These are phyloP conservation scores for Biscogniauxia sp. DNA, from an alignment of 2,329 filamentous ascomycete genomes.

Conservation along the genomic window DNA sequence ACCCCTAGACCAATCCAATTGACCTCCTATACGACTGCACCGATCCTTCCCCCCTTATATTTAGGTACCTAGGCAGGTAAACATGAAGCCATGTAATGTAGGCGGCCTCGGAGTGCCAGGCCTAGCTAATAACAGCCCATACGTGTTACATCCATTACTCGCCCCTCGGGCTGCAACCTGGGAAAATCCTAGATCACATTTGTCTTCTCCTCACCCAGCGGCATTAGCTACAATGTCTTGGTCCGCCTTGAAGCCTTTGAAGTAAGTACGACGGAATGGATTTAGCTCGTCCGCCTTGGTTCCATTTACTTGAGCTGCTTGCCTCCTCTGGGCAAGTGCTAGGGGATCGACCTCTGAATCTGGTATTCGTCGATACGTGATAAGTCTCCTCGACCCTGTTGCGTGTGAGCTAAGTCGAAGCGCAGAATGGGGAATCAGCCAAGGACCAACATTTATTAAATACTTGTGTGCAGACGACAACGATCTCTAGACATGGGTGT, in stretches of 20 bases:
- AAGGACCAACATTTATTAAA: slow-evolving; percentile 79
- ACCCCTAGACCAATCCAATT: neutral
- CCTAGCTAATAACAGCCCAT: neutral
- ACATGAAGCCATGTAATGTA: no score
- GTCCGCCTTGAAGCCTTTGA: slow-evolving; percentile 49
- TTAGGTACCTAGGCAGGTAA: neutral
- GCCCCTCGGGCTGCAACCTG: neutral
- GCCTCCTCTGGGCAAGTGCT: slow-evolving; percentile 37
- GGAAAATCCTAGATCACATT: neutral
- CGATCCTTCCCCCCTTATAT: neutral
- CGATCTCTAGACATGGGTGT: slow-evolving; percentile 71
- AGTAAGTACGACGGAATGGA: slow-evolving; percentile 59
- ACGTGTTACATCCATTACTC: neutral
- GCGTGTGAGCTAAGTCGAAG: slow-evolving; percentile 8
- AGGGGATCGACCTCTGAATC: slow-evolving; percentile 53
- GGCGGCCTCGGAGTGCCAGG: no score
- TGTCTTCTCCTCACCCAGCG: slow-evolving; percentile 3
- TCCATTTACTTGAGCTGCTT: slow-evolving; percentile 36
- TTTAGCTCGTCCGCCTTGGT: slow-evolving; percentile 59
- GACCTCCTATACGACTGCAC: neutral
- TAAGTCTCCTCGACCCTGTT: slow-evolving; percentile 79
- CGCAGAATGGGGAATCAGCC: neutral
- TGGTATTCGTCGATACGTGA: slow-evolving; percentile 75
- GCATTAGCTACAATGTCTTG: slow-evolving; percentile 14
- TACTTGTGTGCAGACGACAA: slow-evolving; percentile 75